Evolutionary conservation across 805 yeast genomes (phyloP), one percentile per base, ranked within the genome.

Genomic region (Candida sphagnicola): DNA sequence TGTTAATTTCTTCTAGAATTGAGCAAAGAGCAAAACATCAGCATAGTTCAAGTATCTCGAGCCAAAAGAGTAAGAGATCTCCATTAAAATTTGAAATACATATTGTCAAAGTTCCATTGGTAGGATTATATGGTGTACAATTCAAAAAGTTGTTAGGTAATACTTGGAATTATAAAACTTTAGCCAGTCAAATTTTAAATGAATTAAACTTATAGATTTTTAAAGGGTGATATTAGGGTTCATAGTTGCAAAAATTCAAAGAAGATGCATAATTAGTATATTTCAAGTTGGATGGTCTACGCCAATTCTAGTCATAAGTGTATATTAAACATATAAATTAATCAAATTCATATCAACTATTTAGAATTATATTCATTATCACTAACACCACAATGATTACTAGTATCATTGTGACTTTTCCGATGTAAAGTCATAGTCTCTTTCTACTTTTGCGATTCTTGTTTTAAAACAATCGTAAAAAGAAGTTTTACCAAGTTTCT

Each of bases 141-240:
- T 89, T 90, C 69, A 91, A 91, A 72, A 90, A 90, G 58, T 74
- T 90, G 21, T 75, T 85, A 41, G 98, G 98, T 53, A 89, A 91
- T 58, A 87, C 96, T 1, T 90, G 97, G 97, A 78, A 84, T 65
- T 90, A 90, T 65, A 90, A 91, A 67, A 82, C 89, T 8, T 70
- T 90, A 54, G 97, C 97, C 2, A 81, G 91, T 39, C 87, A 82
- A 57, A 84, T 90, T 35, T 74, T 90, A 60, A 73, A 74, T 43
- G 85, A 84, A 48, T 70, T 86, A 57, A 80, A 82, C 45, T 65
- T 85, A 46, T 85, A 39, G 31, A 33, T 21, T n/a, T 10, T 21
- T 14, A 10, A 28, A 21, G 6, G 12, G 29, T 12, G 12, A 8
- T 26, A 12, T 13, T 26, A 13, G 16, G 16, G 16, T 31, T 21